Evolutionary conservation across 1,284 basidiomycete genomes (phyloP).

Genomic region (Leccinum huronense): DNA sequence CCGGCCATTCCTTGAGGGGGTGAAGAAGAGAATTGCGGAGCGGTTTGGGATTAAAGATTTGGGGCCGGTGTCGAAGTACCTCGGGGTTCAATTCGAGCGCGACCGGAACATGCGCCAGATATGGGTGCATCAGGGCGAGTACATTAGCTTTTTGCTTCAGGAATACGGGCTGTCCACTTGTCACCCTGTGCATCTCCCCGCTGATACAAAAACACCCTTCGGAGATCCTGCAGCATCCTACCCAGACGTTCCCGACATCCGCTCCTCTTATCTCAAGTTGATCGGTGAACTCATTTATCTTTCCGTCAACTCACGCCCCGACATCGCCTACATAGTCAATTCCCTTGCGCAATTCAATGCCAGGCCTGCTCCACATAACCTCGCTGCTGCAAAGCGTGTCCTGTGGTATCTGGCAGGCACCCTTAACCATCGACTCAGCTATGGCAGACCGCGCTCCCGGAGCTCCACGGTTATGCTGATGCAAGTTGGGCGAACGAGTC

Average conservation of each 20-base stretch:
- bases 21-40: background rate
- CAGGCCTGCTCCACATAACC: background rate
- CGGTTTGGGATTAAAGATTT: conserved; percentile 3
- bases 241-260: background rate
- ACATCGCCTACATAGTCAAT: background rate
- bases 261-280: background rate
- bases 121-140: conserved; percentile 4
- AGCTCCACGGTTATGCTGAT: background rate
- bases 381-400: background rate
- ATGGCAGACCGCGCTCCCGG: background rate
- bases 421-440: background rate
- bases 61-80: background rate
- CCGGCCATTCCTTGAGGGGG: background rate
- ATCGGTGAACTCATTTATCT: conserved; percentile 7
- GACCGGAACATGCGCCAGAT: rapidly evolving
- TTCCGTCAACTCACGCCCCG: background rate
- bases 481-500: background rate
- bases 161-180: background rate
- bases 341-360: background rate
- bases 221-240: background rate
- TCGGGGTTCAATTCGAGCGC: background rate
- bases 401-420: background rate
- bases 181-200: background rate
- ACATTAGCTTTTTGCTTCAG: background rate
- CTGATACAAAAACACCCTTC: background rate